Percentiles rank a stretch among this genome's conserved stretches.
phyloP scores from a whole-genome alignment of 768 basidiomycete genomes.

The Boletus reticulatus region DNA sequence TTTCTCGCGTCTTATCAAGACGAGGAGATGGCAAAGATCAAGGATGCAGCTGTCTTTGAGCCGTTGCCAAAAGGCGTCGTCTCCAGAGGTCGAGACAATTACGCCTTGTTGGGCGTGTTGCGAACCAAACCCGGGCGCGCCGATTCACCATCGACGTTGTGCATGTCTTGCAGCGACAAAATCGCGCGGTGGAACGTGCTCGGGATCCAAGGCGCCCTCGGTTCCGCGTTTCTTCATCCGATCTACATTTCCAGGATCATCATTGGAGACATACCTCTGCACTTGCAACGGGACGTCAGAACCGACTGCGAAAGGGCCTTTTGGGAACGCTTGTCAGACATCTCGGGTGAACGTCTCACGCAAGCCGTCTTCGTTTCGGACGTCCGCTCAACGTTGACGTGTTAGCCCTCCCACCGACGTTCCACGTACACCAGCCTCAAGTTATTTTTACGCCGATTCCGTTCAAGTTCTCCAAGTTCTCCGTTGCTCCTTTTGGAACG shows the following conservation, averaged over 20 bases:
- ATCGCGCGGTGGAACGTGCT: slow-evolving; percentile 83
- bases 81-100: slow-evolving; percentile 80
- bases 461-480: slow-evolving; percentile 55
- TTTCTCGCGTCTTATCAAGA: slow-evolving; percentile 76
- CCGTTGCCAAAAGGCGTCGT: slow-evolving; percentile 37
- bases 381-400: not conserved
- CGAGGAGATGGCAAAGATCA: slow-evolving; percentile 65
- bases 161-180: slow-evolving; percentile 95
- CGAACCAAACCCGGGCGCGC: slow-evolving; percentile 95
- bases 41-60: slow-evolving; percentile 44
- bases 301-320: slow-evolving; percentile 72
- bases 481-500: slow-evolving; percentile 34
- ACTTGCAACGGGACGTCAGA: slow-evolving; percentile 39
- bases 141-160: slow-evolving; percentile 78
- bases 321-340: slow-evolving; percentile 47
- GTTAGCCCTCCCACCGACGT: slow-evolving; percentile 48
- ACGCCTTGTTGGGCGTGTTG: slow-evolving; percentile 68
- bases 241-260: slow-evolving; percentile 66
- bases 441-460: slow-evolving; percentile 57
- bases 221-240: slow-evolving; percentile 51
- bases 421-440: slow-evolving; percentile 45
- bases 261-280: slow-evolving; percentile 64
- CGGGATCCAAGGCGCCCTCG: slow-evolving; percentile 84
- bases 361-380: not conserved
- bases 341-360: slow-evolving; percentile 36